Base-by-base conservation (phyloP, 1,284 basidiomycete genomes). In the Melanopsichium pennsylvanicum region DNA sequence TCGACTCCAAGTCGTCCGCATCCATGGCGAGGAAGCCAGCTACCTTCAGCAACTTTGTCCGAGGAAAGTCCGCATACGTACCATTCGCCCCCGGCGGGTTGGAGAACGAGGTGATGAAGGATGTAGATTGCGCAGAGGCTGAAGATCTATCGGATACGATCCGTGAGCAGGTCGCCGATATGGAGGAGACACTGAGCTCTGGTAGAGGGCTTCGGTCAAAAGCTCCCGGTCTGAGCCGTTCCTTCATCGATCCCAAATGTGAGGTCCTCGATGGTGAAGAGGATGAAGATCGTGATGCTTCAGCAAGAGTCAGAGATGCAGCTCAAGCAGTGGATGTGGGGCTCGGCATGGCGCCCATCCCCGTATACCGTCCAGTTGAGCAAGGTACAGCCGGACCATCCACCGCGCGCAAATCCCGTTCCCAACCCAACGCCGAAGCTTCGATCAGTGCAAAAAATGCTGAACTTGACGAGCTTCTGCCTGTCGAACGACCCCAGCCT, bases 21-120 rank as follows among this genome's bases (percentile, higher is more conserved):
- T 90, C 91, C 11, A 84, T 95, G 60, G 87, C 89, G 56, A 87
- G 93, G 54, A 90, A 90, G 9, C 93, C 92, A 4, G 91, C 87
- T 7, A 55, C 64, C 5, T 85, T 84, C 39, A 86, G 86, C 66
- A 89, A 88, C 64, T 97, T 97, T 82, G 93, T 97, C 8, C 85
- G 93, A 57, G 94, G 94, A 41, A 96, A 94, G 82, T 90, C 92
- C 26, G 90, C 90, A 21, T 88, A 94, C 81, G 87, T 95, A 3
- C 94, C 94, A 0, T 72, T 72, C 27, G 70, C 64, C 10, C 70
- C 70, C 2, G 63, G 70, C 10, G 69, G 66, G 34, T 36, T 70
- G n/a, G 66, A 72, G 31, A 56, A 57, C 19, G 70, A 75, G 34
- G 66, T 72, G 26, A 60, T 70, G 55, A 60, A 58, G 40, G 54